These are phyloP conservation scores for Phalaenopsis hybrid DNA, from an alignment of 116 monocot species.

Conservation along the genomic window DNA sequence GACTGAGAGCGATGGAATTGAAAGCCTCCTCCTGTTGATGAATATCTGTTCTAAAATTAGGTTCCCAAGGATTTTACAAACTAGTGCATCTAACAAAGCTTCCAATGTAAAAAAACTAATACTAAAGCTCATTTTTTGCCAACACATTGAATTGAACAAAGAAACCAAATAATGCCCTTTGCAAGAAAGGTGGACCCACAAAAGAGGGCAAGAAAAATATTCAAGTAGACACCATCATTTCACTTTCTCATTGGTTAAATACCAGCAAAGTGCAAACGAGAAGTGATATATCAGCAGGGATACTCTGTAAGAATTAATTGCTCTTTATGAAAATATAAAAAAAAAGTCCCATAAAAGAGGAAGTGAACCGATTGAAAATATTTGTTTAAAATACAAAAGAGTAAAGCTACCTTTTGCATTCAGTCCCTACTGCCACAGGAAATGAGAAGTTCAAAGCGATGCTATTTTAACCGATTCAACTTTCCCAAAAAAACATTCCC, in stretches of 20 bases:
- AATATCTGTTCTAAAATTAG: not conserved
- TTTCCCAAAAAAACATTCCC: not conserved
- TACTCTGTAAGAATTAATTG: not conserved
- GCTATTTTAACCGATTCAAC: not conserved
- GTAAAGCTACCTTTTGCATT: not conserved
- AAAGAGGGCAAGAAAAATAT: not conserved
- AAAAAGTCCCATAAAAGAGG: not conserved
- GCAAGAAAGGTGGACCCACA: not conserved
- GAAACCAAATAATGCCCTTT: constrained; percentile 1
- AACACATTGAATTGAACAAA: not conserved
- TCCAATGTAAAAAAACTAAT: not conserved
- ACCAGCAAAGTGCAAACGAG: not conserved
- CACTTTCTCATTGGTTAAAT: not conserved
- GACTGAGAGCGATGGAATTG: too few relatives aligned
- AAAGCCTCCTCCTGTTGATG: not conserved
- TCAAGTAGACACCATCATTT: not conserved
- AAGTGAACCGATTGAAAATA: not conserved
- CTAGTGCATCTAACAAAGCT: not conserved
- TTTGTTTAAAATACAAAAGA: not conserved
- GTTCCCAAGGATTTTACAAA: not conserved
- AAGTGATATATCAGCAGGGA: not conserved
- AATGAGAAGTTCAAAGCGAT: not conserved
- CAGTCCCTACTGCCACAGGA: not conserved
- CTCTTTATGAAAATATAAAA: not conserved
- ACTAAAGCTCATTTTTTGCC: not conserved